Evolutionary conservation across 768 basidiomycete species (phyloP), one percentile per base, ranked within the genome.

Genomic region (Suillus tomentosus): DNA sequence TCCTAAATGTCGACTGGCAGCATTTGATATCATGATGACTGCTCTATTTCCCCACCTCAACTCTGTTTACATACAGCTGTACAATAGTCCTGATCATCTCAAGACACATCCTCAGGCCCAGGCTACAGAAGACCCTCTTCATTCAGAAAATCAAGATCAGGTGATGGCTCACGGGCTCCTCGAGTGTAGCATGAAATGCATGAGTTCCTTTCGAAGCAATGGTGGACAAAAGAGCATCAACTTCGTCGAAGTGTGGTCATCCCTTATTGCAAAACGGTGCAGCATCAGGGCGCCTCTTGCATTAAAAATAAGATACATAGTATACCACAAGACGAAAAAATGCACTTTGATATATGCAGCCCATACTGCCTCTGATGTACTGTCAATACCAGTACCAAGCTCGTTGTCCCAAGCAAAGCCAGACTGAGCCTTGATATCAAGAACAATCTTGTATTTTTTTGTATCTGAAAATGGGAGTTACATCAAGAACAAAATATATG

Each of bases 331-430:
- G 22, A 24, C 6, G 15, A 50, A 50, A 50, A 50, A 31, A 4
- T 1, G 9, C 15, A 37, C 51, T 36, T 37, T 57, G 11, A 45
- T 27, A 47, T 60, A 47, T 24, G 15, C 60, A 36, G 19, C 40
- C 22, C 15, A 47, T 24, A 45, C 60, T 19, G 15, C 40, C 22
- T 40, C 60, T 22, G 27, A 42, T 9, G 13, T 45, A 31, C 60
- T 48, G 43, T 60, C 60, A 60, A 60, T 60, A 8, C 59, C 43
- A 60, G 39, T n/a, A 42, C 59, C 24, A 42, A 27, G 8, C 36
- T 45, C 13, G 3, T 45, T 34, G 27, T 60, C 39, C 43, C 59
- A 60, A 48, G 42, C 36, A 43, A 24, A 24, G 11, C 43, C 43
- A 45, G 59, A 22, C 48, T 47, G 45, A 11, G 45, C n/a, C n/a